Conservation (phyloP, 2,329 filamentous ascomycete genomes). For the Ilyonectria robusta region DNA sequence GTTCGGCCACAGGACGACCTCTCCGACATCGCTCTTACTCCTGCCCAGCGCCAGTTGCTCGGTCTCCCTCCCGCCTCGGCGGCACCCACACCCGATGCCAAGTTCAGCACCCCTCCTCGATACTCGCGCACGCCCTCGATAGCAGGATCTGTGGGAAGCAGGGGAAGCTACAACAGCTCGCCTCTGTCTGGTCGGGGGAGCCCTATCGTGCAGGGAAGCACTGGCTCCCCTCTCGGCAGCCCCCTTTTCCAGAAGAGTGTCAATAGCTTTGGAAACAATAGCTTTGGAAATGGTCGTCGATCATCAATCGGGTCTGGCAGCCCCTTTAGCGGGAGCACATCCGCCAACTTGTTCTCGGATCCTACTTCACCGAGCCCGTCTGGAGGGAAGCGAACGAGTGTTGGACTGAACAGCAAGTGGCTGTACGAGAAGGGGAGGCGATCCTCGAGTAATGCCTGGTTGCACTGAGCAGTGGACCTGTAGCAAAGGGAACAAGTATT, state of each 20-base stretch:
- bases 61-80: constrained; percentile 79
- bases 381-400: constrained; percentile 77
- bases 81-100: constrained; percentile 76
- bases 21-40: constrained; percentile 88
- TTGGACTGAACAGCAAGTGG: constrained; percentile 93
- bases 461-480: constrained; percentile 44
- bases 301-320: constrained; percentile 74
- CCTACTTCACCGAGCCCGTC: constrained; percentile 79
- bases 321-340: constrained; percentile 65
- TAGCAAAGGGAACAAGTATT: constrained; percentile 12
- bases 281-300: constrained; percentile 64
- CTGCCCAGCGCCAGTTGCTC: constrained; percentile 81
- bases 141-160: constrained; percentile 73
- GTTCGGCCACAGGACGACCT: constrained; percentile 81
- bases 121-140: constrained; percentile 83
- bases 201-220: constrained; percentile 54
- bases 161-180: constrained; percentile 70
- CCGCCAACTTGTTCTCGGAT: constrained; percentile 66
- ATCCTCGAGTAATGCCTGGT: constrained; percentile 62
- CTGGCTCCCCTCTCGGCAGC: constrained; percentile 59
- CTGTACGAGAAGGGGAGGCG: constrained; percentile 86
- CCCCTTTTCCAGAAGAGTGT: constrained; percentile 79
- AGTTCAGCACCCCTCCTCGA: constrained; percentile 87
- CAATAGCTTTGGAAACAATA: constrained; percentile 61
- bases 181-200: constrained; percentile 71